Evolutionary conservation across 169 alveolate species (phyloP), one percentile per base, ranked within the genome.

Genomic region (Plasmodium reichenowi): DNA sequence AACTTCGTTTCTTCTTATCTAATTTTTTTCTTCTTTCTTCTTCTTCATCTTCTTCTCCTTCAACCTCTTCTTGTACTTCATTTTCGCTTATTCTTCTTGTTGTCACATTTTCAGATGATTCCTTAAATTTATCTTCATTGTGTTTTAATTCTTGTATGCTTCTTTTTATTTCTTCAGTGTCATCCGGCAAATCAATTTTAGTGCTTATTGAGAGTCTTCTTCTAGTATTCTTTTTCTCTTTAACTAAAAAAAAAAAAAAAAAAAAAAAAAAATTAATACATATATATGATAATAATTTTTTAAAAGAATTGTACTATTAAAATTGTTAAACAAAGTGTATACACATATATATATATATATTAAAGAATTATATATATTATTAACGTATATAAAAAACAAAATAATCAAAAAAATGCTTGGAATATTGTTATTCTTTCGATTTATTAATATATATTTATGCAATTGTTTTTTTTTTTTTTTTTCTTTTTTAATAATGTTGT

Each of bases 131-230:
- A 13, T 67, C 67, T 26, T 83, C 91, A 56, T 83, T 83, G 59
- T 83, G 67, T 48, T 56, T 83, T 20, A 83, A 29, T 64, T 67
- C 74, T 67, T 83, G 80, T 13, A 83, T 83, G 29, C 91, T 83
- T 70, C 91, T 83, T 32, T 67, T 83, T 67, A 83, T 63, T 70
- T 83, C 91, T 32, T 83, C 85, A 13, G 80, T 70, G 15, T 83
- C 91, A 54, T 83, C 70, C 22, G 85, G 74, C 8, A 67, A 26
- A 9, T 83, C 86, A 32, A 72, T 66, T 29, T 58, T 70, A 10
- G 91, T 68, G 59, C 91, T 83, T 9, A 83, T 83, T 8, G 91
- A 83, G 24, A 83, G 64, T 56, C 91, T 83, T 72, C 91, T 83
- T 83, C 91, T 83, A 68, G 91, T 76, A 71, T 76, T 76, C 43